These are phyloP conservation scores for Cyclotella cryptica DNA, from an alignment of 108 stramenopile species.

Conservation along the genomic window DNA sequence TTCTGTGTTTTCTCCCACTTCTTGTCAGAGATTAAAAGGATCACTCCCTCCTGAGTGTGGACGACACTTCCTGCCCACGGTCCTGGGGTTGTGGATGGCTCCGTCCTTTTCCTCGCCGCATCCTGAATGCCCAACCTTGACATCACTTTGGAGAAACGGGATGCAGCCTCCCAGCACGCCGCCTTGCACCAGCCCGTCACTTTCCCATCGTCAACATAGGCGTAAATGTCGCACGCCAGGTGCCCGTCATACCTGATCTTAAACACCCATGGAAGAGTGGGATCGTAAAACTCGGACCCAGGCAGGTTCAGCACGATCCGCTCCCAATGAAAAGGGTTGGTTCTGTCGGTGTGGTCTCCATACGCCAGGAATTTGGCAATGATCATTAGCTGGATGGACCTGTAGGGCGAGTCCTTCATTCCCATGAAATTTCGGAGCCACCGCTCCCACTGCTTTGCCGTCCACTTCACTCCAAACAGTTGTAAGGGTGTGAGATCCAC, in stretches of 20 bases:
- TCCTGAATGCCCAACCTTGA: constrained; percentile 52
- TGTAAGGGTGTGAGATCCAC: constrained; percentile 25
- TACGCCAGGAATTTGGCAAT: constrained; percentile 20
- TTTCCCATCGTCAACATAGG: constrained; percentile 45
- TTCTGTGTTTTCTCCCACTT: constrained; percentile 8
- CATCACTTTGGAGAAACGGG: background rate
- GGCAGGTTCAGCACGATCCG: constrained; percentile 18
- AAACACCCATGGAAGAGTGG: constrained; percentile 30
- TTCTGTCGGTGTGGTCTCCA: background rate
- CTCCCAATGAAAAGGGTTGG: constrained; percentile 38
- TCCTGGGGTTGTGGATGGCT: constrained; percentile 26
- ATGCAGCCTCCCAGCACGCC: background rate
- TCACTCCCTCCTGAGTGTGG: constrained; percentile 24
- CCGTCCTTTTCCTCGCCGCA: constrained; percentile 45
- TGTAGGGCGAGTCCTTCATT: constrained; percentile 41
- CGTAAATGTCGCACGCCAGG: constrained; percentile 25
- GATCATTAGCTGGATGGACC: constrained; percentile 17
- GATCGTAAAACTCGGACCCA: constrained; percentile 9
- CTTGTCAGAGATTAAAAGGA: constrained; percentile 23
- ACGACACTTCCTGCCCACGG: constrained; percentile 54
- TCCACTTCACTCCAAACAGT: background rate
- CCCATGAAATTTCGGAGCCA: constrained; percentile 49
- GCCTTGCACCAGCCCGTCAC: constrained; percentile 6
- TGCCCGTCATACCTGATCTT: constrained; percentile 30
- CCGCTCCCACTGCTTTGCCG: constrained; percentile 23